A percentile compares a stretch with the other conserved stretches of the same genome.
Evolutionary conservation across 805 yeast genomes (phyloP).

Genomic region (Candida golubevii): DNA sequence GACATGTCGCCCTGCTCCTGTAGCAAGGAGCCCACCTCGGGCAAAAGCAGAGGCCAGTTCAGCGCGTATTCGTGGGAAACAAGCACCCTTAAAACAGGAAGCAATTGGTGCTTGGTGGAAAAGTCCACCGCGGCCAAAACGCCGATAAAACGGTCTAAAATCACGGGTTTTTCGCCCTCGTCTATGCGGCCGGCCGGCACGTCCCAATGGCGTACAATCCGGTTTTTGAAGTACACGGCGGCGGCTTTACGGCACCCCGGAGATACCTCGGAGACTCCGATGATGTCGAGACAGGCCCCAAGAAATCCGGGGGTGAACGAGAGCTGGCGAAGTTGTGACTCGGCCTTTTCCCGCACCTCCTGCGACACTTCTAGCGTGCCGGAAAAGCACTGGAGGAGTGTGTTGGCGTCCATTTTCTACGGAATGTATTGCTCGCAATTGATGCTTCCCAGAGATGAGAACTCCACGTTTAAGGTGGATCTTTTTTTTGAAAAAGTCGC

Average conservation of each 20-base stretch:
- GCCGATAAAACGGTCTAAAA: conserved; percentile 64
- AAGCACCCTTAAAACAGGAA: conserved; percentile 38
- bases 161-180: conserved; percentile 67
- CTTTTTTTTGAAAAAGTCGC: not conserved
- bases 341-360: conserved; percentile 61
- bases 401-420: conserved; percentile 57
- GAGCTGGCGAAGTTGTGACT: conserved; percentile 55
- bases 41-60: conserved; percentile 36
- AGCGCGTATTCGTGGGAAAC: conserved; percentile 31
- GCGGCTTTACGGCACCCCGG: conserved; percentile 60
- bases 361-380: conserved; percentile 73
- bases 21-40: conserved; percentile 29
- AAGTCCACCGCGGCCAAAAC: conserved; percentile 46
- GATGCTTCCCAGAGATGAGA: not conserved
- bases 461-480: not conserved
- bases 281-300: conserved; percentile 76
- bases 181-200: conserved; percentile 38
- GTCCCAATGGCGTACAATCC: conserved; percentile 61
- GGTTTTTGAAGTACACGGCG: conserved; percentile 79
- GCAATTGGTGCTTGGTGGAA: conserved; percentile 35
- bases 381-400: conserved; percentile 69
- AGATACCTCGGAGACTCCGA: conserved; percentile 42
- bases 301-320: conserved; percentile 66
- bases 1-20: conserved; percentile 25
- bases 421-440: not conserved